Conservation (phyloP, 352 stramenopile genomes). For the Globisporangium apiculatum region DNA sequence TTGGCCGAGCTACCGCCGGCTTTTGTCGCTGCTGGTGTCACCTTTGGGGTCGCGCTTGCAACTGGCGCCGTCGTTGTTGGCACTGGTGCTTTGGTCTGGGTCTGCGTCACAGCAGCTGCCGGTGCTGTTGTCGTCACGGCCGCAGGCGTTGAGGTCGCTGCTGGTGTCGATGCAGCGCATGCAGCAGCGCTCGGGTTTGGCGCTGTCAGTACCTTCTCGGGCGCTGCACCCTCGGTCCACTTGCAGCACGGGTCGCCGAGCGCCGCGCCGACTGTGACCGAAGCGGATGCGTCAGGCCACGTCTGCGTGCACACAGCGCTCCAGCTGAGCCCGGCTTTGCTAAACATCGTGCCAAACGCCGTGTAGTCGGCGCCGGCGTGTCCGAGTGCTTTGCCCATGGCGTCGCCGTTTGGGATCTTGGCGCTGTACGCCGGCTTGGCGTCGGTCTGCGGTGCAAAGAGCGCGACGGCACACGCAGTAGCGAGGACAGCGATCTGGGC, state of each 20-base stretch:
- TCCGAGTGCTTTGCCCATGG: constrained; percentile 30
- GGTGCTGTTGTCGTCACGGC: constrained; percentile 11
- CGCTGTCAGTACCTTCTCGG: constrained; percentile 29
- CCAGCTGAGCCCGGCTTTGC: constrained; percentile 25
- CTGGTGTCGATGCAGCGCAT: constrained; percentile 21
- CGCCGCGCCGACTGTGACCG: constrained; percentile 29
- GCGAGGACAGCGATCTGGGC: constrained; percentile 6
- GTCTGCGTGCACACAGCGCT: constrained; percentile 30
- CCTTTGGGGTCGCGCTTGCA: constrained; percentile 6
- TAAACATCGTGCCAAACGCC: constrained; percentile 39
- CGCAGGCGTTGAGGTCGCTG: constrained; percentile 12
- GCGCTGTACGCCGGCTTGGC: constrained; percentile 8
- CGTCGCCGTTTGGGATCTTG: constrained; percentile 38
- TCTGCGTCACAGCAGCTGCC: constrained; percentile 1
- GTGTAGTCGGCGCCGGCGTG: constrained; percentile 33
- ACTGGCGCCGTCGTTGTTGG: constrained; percentile 16
- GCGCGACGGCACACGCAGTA: constrained; percentile 1
- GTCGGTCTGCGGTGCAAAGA: constrained; percentile 5
- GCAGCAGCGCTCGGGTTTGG: constrained; percentile 23
- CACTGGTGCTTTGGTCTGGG: too few species aligned
- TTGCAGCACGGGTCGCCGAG: constrained; percentile 55
- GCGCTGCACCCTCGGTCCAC: constrained; percentile 24
- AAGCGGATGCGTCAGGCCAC: constrained; percentile 22
- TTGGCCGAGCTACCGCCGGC: constrained; percentile 1
- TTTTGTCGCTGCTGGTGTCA: constrained; percentile 9